phyloP scores from a whole-genome alignment of 164 flowering plant genomes.

The Vitis vinifera region DNA sequence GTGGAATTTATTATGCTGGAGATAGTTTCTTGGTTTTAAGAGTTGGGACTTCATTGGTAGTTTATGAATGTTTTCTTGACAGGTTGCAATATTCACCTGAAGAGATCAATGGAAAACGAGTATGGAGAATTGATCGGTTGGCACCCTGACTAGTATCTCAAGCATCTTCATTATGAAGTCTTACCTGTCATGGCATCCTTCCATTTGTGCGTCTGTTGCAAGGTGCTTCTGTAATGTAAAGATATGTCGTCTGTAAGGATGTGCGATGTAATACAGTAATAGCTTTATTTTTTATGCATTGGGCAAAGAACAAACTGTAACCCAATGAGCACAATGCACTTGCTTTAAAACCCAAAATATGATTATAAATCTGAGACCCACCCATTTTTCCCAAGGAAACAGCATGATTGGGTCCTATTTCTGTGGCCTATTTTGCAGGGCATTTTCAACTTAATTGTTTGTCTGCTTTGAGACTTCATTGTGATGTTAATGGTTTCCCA shows the following conservation, averaged over 20 bases:
- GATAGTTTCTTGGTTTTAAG: background rate
- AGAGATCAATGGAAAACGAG: constrained; percentile 46
- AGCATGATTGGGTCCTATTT: too few relatives aligned
- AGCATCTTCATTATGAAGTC: constrained; percentile 28
- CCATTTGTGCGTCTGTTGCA: background rate
- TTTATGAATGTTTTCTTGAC: constrained; percentile 13
- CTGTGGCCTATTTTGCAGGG: too few relatives aligned
- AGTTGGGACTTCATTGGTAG: background rate
- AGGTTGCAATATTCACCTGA: constrained; percentile 68
- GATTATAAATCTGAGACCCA: too few relatives aligned
- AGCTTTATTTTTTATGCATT: too few relatives aligned
- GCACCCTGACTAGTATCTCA: constrained; percentile 62
- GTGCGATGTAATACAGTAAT: background rate
- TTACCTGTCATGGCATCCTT: background rate
- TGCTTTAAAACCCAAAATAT: too few relatives aligned
- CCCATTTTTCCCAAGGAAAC: too few relatives aligned
- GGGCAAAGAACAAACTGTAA: background rate
- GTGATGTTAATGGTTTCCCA: too few relatives aligned
- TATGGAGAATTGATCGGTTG: constrained; percentile 66
- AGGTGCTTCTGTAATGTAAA: background rate
- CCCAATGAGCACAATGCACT: background rate
- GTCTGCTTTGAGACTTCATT: too few relatives aligned
- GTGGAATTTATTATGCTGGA: background rate
- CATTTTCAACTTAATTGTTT: too few relatives aligned
- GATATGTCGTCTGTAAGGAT: background rate